These are phyloP conservation scores for Rehmannia glutinosa DNA, from an alignment of 257 asterid genomes.

Conservation along the genomic window DNA sequence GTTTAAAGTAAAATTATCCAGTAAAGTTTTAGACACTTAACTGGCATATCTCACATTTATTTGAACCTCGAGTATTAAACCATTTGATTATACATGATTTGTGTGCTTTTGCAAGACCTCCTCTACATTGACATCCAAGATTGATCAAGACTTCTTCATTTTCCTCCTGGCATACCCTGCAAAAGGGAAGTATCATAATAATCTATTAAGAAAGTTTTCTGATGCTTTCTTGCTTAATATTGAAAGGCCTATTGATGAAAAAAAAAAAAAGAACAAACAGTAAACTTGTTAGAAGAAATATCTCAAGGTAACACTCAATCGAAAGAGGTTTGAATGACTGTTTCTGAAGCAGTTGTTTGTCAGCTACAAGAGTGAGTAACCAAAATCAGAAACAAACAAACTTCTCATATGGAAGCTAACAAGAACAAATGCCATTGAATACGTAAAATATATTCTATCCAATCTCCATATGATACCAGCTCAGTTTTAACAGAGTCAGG, in stretches of 20 bases:
- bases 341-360: too few species aligned
- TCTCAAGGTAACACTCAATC: not conserved
- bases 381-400: too few species aligned
- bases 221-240: not conserved
- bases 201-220: constrained; percentile 13
- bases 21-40: constrained; percentile 27
- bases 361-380: too few species aligned
- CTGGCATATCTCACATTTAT: constrained; percentile 85
- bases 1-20: constrained; percentile 6
- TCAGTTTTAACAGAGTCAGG: too few species aligned
- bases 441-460: too few species aligned
- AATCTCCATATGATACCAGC: too few species aligned
- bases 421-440: too few species aligned
- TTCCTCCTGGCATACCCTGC: constrained; percentile 78
- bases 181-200: not conserved
- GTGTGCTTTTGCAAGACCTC: constrained; percentile 79
- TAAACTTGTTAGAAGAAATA: not conserved
- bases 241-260: not conserved
- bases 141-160: constrained; percentile 67
- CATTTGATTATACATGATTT: constrained; percentile 62
- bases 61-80: constrained; percentile 72
- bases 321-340: not conserved
- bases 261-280: not conserved
- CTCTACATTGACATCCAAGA: constrained; percentile 76
- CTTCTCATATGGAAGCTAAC: too few species aligned